Conservation (phyloP, 352 stramenopile genomes). For the Phytophthora cryptogea region DNA sequence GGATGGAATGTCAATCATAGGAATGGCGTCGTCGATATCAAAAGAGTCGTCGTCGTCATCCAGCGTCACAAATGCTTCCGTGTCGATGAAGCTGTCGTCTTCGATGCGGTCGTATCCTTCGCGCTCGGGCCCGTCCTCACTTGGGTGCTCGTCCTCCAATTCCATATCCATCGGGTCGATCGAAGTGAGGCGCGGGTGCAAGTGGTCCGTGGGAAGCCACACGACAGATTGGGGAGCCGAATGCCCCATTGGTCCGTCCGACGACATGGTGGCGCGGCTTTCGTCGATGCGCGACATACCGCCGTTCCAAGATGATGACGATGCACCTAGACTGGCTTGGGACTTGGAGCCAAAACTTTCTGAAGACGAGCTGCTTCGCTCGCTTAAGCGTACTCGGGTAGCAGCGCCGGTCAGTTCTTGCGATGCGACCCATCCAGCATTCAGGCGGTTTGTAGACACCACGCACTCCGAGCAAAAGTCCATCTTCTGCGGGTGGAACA, state of each 20-base stretch:
- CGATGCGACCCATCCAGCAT: slow-evolving; percentile 54
- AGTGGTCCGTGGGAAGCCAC: slow-evolving; percentile 34
- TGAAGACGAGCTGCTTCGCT: slow-evolving; percentile 22
- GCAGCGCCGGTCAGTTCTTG: slow-evolving; percentile 47
- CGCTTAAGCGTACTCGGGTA: slow-evolving; percentile 21
- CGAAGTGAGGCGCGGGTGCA: slow-evolving; percentile 25
- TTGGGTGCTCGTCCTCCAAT: slow-evolving; percentile 17
- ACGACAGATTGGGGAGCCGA: slow-evolving; percentile 27
- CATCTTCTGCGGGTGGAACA: slow-evolving; percentile 69
- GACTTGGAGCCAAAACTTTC: slow-evolving; percentile 20
- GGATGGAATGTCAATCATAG: slow-evolving; percentile 49
- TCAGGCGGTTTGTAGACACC: slow-evolving; percentile 44
- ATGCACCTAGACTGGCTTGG: slow-evolving; percentile 10
- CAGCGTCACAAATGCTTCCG: slow-evolving; percentile 36
- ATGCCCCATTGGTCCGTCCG: slow-evolving; percentile 24
- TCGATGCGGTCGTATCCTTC: slow-evolving; percentile 18
- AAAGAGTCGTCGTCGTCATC: slow-evolving; percentile 30
- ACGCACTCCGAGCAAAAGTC: slow-evolving; percentile 68
- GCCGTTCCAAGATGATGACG: slow-evolving; percentile 21
- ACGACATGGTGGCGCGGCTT: slow-evolving; percentile 44
- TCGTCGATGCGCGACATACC: slow-evolving; percentile 41
- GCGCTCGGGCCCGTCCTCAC: slow-evolving; percentile 8
- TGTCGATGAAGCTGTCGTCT: slow-evolving; percentile 37
- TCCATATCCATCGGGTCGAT: slow-evolving; percentile 27
- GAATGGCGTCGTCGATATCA: slow-evolving; percentile 24